Base-by-base conservation (phyloP, 1,284 basidiomycete species). In the Psilocybe mexicana region DNA sequence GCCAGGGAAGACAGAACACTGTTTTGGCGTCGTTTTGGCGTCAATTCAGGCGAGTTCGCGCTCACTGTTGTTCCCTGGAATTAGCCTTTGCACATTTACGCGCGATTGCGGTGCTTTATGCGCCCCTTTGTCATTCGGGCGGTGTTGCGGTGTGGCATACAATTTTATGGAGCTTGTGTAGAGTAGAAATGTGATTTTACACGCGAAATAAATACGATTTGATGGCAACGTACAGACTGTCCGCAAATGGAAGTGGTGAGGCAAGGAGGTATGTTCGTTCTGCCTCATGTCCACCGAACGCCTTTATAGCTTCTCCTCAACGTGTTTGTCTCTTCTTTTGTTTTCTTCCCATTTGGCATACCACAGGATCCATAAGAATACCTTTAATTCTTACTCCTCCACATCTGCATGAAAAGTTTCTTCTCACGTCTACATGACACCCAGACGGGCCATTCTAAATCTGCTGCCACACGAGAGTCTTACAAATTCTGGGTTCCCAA, bases 251-350 rank as follows among this genome's bases (percentile, higher is more conserved):
- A 43, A 62, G 55, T 18, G 52, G 49, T 54, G 50, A 57, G 42
- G 58, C 54, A 61, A 46, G 50, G 43, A 54, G 35, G 62, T 66
- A 67, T 64, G 66, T 68, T 68, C 67, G 61, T 66, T 72, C 66
- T 57, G 79, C 80, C 80, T 82, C 80, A 81, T 82, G 79, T 81
- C 73, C 72, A 71, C 72, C 65, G 72, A 67, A 64, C 69, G 67
- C 62, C 61, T 45, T 64, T 65, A 66, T 62, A 64, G 61, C 61
- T 58, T 64, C 60, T 61, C 58, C 57, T 40, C 58, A 62, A 57
- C 60, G 57, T 65, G 56, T 63, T 62, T 60, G 47, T 59, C 54
- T 60, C 62, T 58, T 59, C 55, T 61, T 64, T 66, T 60, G 49
- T 60, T 61, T 66, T 60, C 56, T 64, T 68, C 60, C 52, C 62